Evolutionary conservation across 1,139 yeast species (phyloP), one percentile per base, ranked within the genome.

Genomic region (Yamadazyma diddensiae): DNA sequence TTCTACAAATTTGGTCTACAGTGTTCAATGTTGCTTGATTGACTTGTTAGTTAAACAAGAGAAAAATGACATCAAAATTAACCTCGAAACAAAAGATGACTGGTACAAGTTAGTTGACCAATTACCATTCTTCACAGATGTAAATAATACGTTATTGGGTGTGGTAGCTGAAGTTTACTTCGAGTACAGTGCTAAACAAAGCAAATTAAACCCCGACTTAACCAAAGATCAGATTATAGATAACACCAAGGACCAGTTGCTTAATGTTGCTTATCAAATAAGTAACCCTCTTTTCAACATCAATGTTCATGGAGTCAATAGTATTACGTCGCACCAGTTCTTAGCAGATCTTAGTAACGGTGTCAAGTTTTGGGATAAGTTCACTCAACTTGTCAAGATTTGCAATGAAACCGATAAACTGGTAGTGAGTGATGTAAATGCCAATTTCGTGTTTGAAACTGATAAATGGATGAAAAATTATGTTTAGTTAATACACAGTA

Each of bases 41-140:
- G 53, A 77, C 78, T 30, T 68, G 70, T 35, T 70, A 70, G 53
- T 67, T 66, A 46, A 77, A 66, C 57, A 77, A 67, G 53, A 86
- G 67, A 55, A 79, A 55, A 57, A 62, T 33, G 61, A 66, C 23
- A 38, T 64, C 29, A 62, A 62, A 38, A 36, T 45, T 11, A 53
- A 65, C 15, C 57, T 67, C 39, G 59, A 65, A 15, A 46, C 62
- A 11, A 70, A 70, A 41, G 44, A 52, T 11, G 73, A 73, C 8
- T 85, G 95, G 95, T 59, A 67, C 37, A 42, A 61, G 9, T 55
- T 86, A 27, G 74, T 78, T 4, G 50, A 61, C 11, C 68, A 72
- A 40, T 49, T 82, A 29, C 96, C 96, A 5, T 87, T 85, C 48
- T 70, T 59, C 37, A 55, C 52, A 21, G 68, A 62, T 30, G 55